These are phyloP conservation scores for Adansonia rubrostipa DNA, from an alignment of 441 rosid species.

Conservation along the genomic window DNA sequence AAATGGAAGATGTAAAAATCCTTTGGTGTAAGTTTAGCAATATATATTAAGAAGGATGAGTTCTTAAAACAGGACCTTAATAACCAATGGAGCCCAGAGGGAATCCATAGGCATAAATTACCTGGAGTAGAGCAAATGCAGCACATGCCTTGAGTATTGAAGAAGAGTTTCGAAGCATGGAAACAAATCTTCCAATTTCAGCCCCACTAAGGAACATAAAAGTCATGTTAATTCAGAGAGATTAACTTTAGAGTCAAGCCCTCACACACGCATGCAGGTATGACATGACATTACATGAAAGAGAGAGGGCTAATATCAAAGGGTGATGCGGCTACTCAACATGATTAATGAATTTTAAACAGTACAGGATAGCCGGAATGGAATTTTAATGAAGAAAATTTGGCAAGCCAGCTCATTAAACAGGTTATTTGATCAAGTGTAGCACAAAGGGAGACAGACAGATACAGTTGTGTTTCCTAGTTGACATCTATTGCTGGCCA, in stretches of 20 bases:
- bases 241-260: not conserved
- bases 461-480: not conserved
- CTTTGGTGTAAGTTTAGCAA: not conserved
- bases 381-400: constrained; percentile 10
- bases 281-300: not conserved
- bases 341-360: constrained; percentile 9
- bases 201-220: constrained; percentile 62
- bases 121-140: constrained; percentile 98
- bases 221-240: constrained; percentile 13
- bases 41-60: not conserved
- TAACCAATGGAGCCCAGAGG: not conserved
- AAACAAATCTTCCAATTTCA: constrained; percentile 90
- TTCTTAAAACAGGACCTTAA: not conserved
- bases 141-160: constrained; percentile 85
- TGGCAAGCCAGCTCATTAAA: not conserved
- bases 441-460: not conserved
- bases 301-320: not conserved
- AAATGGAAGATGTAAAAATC: not conserved
- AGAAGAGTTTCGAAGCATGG: constrained; percentile 83
- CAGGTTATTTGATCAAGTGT: not conserved
- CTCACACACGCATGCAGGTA: not conserved
- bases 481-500: not conserved
- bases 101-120: constrained; percentile 29
- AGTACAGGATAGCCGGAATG: not conserved
- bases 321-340: not conserved